A percentile compares a stretch with the other conserved stretches of the same genome.
Conservation (phyloP, 257 asterid genomes). For the Rubia yunnanensis region DNA sequence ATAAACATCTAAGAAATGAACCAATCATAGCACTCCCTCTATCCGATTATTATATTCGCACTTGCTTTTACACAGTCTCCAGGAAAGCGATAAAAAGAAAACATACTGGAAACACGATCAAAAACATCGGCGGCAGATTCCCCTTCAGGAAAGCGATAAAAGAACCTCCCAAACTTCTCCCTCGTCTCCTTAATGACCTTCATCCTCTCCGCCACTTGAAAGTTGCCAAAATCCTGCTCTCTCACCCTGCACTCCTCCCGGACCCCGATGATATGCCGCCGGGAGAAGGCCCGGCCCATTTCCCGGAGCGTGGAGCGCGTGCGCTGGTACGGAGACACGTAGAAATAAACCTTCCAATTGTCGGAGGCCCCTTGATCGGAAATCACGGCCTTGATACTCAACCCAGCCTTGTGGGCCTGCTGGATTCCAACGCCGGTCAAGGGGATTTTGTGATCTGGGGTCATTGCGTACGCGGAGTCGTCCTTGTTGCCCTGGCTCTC, state of each 20-base stretch:
- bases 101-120: constrained; percentile 82
- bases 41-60: too few relatives aligned
- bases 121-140: constrained; percentile 93
- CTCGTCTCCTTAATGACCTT: constrained; percentile 71
- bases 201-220: constrained; percentile 84
- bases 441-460: constrained; percentile 77
- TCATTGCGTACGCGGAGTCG: constrained; percentile 51
- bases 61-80: not conserved
- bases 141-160: constrained; percentile 87
- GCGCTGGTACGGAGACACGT: constrained; percentile 78
- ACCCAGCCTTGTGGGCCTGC: constrained; percentile 60
- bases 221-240: constrained; percentile 96
- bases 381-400: constrained; percentile 39
- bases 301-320: constrained; percentile 77
- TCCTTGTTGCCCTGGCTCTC: constrained; percentile 81
- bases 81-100: not conserved
- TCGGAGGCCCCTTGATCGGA: constrained; percentile 38
- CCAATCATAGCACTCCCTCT: not conserved
- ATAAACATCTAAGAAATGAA: not conserved
- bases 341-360: constrained; percentile 69
- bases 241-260: constrained; percentile 87
- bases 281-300: constrained; percentile 66
- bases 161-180: constrained; percentile 79
- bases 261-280: constrained; percentile 53
- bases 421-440: constrained; percentile 50